Conservation (phyloP, 805 yeast genomes). For the Yarrowia phangngaensis region DNA sequence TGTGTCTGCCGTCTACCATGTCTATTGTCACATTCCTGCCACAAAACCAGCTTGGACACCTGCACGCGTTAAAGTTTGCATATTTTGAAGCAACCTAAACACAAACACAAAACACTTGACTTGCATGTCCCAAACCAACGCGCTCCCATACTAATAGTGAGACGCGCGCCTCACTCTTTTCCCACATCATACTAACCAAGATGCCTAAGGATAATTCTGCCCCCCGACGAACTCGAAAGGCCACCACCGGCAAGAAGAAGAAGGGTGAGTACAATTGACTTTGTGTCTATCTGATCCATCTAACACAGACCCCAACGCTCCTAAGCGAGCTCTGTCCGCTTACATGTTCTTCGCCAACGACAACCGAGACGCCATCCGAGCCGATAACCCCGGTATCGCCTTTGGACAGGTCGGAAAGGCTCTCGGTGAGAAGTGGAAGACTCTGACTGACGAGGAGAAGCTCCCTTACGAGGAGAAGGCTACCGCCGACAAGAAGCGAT, state of each 20-base stretch:
- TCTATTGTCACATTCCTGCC: too few species aligned
- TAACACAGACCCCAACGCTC: conserved; percentile 68
- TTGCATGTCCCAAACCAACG: conserved; percentile 17
- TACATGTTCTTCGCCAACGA: conserved; percentile 99
- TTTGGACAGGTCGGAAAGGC: conserved; percentile 92
- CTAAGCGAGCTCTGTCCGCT: conserved; percentile 96
- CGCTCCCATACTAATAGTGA: conserved; percentile 13
- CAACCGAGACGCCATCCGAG: conserved; percentile 91
- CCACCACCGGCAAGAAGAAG: conserved; percentile 31
- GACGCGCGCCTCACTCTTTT: conserved; percentile 19
- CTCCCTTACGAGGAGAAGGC: conserved; percentile 90
- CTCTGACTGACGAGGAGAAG: conserved; percentile 75
- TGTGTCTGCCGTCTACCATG: too few species aligned
- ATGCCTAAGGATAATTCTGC: conserved; percentile 36
- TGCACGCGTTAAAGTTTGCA: conserved; percentile 23
- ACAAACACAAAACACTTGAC: not conserved
- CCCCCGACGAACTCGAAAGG: conserved; percentile 31
- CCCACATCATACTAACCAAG: conserved; percentile 22
- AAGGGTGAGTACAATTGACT: conserved; percentile 29
- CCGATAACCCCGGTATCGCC: conserved; percentile 93
- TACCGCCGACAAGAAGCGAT: conserved; percentile 94
- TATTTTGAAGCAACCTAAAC: conserved; percentile 18
- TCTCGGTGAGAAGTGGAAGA: conserved; percentile 96
- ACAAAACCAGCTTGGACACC: too few species aligned
- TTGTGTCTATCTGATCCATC: too few species aligned